A percentile compares a stretch with the other conserved stretches of the same genome.
Evolutionary conservation across 495 filamentous ascomycete genomes (phyloP).

Genomic region (Daldinia loculata): DNA sequence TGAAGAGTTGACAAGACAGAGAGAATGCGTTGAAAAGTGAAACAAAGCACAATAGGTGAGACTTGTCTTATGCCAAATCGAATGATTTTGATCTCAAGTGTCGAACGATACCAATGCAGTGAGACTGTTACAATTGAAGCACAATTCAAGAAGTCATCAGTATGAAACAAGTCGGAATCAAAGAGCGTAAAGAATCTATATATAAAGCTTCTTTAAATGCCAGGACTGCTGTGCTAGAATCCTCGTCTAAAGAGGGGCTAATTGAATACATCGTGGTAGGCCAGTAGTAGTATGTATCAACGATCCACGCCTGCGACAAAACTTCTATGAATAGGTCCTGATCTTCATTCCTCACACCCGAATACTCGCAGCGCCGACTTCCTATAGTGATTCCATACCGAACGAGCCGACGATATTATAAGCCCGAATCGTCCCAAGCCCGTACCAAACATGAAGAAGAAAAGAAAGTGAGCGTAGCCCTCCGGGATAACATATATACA

Average conservation of each 20-base stretch:
- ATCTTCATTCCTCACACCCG: constrained; percentile 18
- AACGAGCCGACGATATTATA: constrained; percentile 24
- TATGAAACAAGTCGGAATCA: not conserved
- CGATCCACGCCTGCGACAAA: constrained; percentile 14
- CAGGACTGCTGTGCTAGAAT: constrained; percentile 6
- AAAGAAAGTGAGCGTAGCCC: constrained; percentile 27
- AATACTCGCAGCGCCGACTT: constrained; percentile 20
- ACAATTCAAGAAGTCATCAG: not conserved
- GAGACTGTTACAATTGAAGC: constrained; percentile 17
- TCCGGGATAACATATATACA: constrained; percentile 29
- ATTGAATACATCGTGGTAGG: constrained; percentile 13
- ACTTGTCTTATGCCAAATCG: constrained; percentile 21
- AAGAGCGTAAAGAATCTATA: constrained; percentile 27
- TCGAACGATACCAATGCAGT: constrained; percentile 35
- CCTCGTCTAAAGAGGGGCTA: constrained; percentile 23
- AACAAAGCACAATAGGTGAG: constrained; percentile 18
- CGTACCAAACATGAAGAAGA: not conserved
- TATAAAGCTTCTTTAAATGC: constrained; percentile 25
- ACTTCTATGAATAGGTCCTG: constrained; percentile 25
- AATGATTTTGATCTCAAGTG: constrained; percentile 10
- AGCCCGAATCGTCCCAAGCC: constrained; percentile 27
- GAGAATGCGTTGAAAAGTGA: not conserved
- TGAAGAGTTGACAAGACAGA: not conserved
- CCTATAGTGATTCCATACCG: constrained; percentile 8
- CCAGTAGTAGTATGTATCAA: constrained; percentile 6